A percentile compares a stretch with the other conserved stretches of the same genome.
Conservation (phyloP, 2,329 filamentous ascomycete species). For the Didymosphaeria variabile region DNA sequence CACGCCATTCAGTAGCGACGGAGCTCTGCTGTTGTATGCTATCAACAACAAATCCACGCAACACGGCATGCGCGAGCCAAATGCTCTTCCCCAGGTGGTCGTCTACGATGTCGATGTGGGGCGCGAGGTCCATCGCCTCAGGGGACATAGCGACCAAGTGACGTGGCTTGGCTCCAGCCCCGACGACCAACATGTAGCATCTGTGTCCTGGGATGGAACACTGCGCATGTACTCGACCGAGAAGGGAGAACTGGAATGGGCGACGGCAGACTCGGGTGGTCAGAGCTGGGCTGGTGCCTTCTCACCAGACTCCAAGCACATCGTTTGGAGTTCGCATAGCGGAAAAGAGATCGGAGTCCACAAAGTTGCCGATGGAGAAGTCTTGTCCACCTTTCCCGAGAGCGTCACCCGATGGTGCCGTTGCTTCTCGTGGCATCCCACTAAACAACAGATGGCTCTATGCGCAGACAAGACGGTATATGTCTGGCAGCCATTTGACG, state of each 20-base stretch:
- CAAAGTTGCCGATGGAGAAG: conserved; percentile 25
- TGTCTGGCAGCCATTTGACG: conserved; percentile 36
- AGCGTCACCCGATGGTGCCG: conserved; percentile 30
- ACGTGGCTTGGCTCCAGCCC: conserved; percentile 40
- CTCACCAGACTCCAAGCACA: conserved; percentile 34
- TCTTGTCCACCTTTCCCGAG: conserved; percentile 25
- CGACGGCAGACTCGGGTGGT: conserved; percentile 22
- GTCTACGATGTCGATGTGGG: conserved; percentile 31
- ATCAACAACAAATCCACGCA: conserved; percentile 24
- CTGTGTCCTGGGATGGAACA: conserved; percentile 40
- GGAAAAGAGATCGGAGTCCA: conserved; percentile 30
- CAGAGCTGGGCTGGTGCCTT: conserved; percentile 40
- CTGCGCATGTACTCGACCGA: conserved; percentile 36
- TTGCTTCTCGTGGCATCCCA: conserved; percentile 36
- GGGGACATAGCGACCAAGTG: conserved; percentile 38
- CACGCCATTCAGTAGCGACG: conserved; percentile 31
- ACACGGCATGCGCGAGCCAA: conserved; percentile 13
- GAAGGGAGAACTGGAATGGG: conserved; percentile 33
- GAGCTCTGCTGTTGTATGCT: conserved; percentile 30
- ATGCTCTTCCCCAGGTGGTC: conserved; percentile 24
- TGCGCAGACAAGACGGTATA: conserved; percentile 29
- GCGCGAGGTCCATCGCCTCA: conserved; percentile 26
- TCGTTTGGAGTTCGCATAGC: conserved; percentile 33
- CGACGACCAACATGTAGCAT: conserved; percentile 31
- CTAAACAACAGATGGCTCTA: conserved; percentile 31